Conservation (phyloP, 2,329 filamentous ascomycete species). For the Talaromyces sp. region DNA sequence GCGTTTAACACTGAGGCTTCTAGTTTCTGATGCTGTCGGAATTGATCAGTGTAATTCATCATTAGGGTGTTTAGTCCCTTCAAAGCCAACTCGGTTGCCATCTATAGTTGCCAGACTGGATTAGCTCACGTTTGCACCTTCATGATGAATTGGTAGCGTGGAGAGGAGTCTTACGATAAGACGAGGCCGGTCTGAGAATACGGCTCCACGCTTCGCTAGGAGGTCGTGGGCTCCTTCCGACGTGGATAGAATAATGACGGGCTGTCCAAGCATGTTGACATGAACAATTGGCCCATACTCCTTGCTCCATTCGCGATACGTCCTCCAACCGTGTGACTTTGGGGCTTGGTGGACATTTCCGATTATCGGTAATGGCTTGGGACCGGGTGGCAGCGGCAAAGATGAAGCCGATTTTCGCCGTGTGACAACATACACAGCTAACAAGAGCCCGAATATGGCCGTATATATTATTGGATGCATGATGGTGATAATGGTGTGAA, state of each 20-base stretch:
- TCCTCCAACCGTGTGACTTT: slow-evolving; percentile 15
- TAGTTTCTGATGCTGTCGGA: slow-evolving; percentile 41
- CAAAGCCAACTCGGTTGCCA: slow-evolving; percentile 14
- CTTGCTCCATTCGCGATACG: slow-evolving; percentile 24
- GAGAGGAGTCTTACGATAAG: slow-evolving; percentile 12
- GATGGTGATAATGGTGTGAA: not conserved
- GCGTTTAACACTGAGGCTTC: slow-evolving; percentile 42
- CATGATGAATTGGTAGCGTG: not conserved
- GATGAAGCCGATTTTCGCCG: not conserved
- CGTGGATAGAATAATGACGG: slow-evolving; percentile 28
- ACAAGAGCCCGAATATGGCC: not conserved
- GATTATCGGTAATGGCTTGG: slow-evolving; percentile 15
- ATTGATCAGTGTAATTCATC: slow-evolving; percentile 47
- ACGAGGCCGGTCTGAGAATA: slow-evolving; percentile 28
- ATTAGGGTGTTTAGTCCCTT: slow-evolving; percentile 41
- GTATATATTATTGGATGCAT: not conserved
- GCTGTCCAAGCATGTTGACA: slow-evolving; percentile 25
- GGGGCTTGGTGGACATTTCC: slow-evolving; percentile 19
- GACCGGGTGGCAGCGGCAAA: slow-evolving; percentile 11
- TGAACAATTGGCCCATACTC: slow-evolving; percentile 28
- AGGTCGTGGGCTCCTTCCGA: slow-evolving; percentile 26
- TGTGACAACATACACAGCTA: not conserved
- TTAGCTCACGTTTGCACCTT: not conserved
- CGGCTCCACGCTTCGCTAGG: slow-evolving; percentile 28
- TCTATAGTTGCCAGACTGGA: not conserved